Evolutionary conservation across 176 grass and related monocot genomes (phyloP), one percentile per base, ranked within the genome.

Genomic region (Themeda triandra): DNA sequence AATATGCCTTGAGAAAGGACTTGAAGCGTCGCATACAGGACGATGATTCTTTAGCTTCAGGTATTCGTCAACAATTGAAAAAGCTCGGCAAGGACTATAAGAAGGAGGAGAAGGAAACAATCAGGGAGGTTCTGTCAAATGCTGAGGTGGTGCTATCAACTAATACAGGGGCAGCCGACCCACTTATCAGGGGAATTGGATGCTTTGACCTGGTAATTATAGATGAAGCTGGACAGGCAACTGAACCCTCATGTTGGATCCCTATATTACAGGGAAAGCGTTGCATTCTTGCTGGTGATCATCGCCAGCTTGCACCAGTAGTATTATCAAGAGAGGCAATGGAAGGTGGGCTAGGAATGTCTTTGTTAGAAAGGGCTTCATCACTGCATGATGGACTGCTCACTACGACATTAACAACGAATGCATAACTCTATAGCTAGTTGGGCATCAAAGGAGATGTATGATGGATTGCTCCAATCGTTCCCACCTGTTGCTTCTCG

Each of bases 391-490:
- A 94, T 36, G 92, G 87, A 68, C 68, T 91, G 70, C 79, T 94
- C 31, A 36, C 66, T 40, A 92, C 95, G 24, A 94, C 80, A 17
- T 94, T 97, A 71, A 92, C 75, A 58, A 69, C 81, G 92, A 86
- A 97, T 97, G 95, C 80, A 97, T 56, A 82, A 97, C 73, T 89
- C 95, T 69, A 94, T 97, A 73, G 95, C 95, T 35, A 92, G 73
- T 73, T 97, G 95, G 95, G 90, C 90, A 75, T 97, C 95, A 1
- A 92, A 91, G 12, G 92, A 97, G 88, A 97, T 97, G 90, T 97
- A 97, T 84, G 79, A 59, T 33, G 92, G 95, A 15, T 80, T 84
- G 75, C 69, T 94, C 48, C 70, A 91, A 73, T 94, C 95, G 10
- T 88, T 88, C 37, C 86, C 92, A 60, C 82, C 84, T 6, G 86